Conservation (phyloP, 768 basidiomycete genomes). For the Gymnopilus dilepis region DNA sequence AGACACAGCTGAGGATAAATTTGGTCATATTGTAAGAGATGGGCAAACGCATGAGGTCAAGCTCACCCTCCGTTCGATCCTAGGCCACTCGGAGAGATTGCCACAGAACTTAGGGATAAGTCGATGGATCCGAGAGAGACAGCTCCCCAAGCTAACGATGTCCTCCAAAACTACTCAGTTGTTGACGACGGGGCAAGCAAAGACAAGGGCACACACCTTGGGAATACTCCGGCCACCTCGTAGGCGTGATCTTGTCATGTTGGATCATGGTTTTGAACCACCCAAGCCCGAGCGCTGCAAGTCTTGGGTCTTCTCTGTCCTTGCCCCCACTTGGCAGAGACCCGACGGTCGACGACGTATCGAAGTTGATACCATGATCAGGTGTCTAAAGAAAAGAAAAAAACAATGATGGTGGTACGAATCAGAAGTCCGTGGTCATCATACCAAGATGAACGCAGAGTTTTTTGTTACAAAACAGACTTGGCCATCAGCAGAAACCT, state of each 20-base stretch:
- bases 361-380: constrained; percentile 72
- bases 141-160: constrained; percentile 64
- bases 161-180: not conserved
- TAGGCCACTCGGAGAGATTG: constrained; percentile 73
- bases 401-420: no score
- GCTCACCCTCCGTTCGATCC: constrained; percentile 64
- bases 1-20: constrained; percentile 57
- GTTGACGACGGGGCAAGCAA: not conserved
- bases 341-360: constrained; percentile 56
- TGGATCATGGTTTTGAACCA: constrained; percentile 83
- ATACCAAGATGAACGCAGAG: constrained; percentile 72
- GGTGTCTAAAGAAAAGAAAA: constrained; percentile 65
- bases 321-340: constrained; percentile 31
- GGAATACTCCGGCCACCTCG: constrained; percentile 54
- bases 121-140: constrained; percentile 79
- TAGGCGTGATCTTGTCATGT: constrained; percentile 47
- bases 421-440: no score
- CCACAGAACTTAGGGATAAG: constrained; percentile 55
- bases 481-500: constrained; percentile 82
- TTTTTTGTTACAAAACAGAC: constrained; percentile 67
- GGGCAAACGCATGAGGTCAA: not conserved
- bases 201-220: constrained; percentile 40
- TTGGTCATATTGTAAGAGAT: not conserved
- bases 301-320: constrained; percentile 37
- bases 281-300: constrained; percentile 36